Conservation (phyloP, 2,329 filamentous ascomycete genomes). For the Pseudogymnoascus sp. region DNA sequence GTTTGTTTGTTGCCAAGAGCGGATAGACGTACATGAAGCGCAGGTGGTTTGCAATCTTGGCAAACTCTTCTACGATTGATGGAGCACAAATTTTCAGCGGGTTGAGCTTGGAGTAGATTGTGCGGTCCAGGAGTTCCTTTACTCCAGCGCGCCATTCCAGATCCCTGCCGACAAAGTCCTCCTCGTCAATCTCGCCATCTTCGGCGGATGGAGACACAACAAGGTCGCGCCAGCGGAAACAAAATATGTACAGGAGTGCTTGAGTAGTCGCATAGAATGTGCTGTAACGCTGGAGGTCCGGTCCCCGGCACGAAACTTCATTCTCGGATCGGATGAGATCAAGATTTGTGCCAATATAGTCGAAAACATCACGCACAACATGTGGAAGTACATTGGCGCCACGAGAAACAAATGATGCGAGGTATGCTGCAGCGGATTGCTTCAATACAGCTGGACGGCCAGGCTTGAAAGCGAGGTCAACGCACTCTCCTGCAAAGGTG, state of each 20-base stretch:
- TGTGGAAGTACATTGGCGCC: slow-evolving; percentile 72
- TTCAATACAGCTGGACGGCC: slow-evolving; percentile 62
- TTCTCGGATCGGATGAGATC: slow-evolving; percentile 66
- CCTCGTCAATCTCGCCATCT: slow-evolving; percentile 54
- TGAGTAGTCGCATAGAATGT: slow-evolving; percentile 66
- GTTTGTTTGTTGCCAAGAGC: slow-evolving; percentile 86
- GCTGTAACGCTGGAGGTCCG: slow-evolving; percentile 64
- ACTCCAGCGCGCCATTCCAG: slow-evolving; percentile 71
- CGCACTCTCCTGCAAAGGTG: slow-evolving; percentile 72
- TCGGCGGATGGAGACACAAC: slow-evolving; percentile 54
- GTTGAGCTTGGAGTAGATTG: slow-evolving; percentile 84
- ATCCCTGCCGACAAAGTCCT: slow-evolving; percentile 62
- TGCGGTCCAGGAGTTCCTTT: slow-evolving; percentile 64
- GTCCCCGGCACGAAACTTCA: slow-evolving; percentile 69
- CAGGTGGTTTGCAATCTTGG: slow-evolving; percentile 76
- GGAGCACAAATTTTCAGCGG: slow-evolving; percentile 92
- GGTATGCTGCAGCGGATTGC: slow-evolving; percentile 82
- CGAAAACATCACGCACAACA: slow-evolving; percentile 75
- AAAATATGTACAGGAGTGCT: slow-evolving; percentile 70
- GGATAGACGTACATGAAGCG: slow-evolving; percentile 85
- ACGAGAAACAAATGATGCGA: slow-evolving; percentile 88
- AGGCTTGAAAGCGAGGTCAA: slow-evolving; percentile 60
- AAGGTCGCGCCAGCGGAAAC: slow-evolving; percentile 94
- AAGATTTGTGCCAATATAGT: slow-evolving; percentile 69
- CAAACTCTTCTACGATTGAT: slow-evolving; percentile 84